These are phyloP conservation scores for Ricinus communis DNA, from an alignment of 345 rosid species.

Conservation along the genomic window DNA sequence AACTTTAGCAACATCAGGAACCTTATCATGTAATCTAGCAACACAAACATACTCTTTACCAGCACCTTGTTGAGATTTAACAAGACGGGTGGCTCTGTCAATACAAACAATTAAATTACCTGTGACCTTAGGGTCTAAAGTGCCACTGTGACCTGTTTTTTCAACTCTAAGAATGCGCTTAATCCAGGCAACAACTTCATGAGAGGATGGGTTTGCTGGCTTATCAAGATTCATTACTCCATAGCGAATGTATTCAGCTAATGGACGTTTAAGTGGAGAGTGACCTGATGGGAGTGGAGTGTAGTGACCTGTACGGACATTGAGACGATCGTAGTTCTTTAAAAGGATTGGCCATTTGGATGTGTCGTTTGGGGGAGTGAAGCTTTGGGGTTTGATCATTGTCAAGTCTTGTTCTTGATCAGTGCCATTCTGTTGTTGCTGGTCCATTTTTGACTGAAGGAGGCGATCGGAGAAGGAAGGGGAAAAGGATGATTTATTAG, in stretches of 20 bases:
- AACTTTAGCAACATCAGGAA: slow-evolving; percentile 78
- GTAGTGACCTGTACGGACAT: slow-evolving; percentile 95
- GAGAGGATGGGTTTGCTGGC: slow-evolving; percentile 94
- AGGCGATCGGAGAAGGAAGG: slow-evolving; percentile 15
- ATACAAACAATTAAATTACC: slow-evolving; percentile 92
- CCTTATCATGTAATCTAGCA: slow-evolving; percentile 85
- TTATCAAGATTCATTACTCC: slow-evolving; percentile 88
- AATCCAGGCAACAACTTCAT: slow-evolving; percentile 98
- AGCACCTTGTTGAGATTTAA: slow-evolving; percentile 95
- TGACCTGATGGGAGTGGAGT: slow-evolving; percentile 79
- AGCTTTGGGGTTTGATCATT: slow-evolving; percentile 81
- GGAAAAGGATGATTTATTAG: slow-evolving; percentile 8
- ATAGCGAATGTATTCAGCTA: slow-evolving; percentile 75
- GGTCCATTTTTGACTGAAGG: too few relatives aligned
- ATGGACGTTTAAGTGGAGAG: slow-evolving; percentile 92
- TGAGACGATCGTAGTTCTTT: slow-evolving; percentile 90
- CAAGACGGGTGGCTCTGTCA: slow-evolving; percentile 91
- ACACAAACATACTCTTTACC: slow-evolving; percentile 96
- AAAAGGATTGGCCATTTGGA: slow-evolving; percentile 91
- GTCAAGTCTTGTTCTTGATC: too few relatives aligned
- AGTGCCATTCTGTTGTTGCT: too few relatives aligned
- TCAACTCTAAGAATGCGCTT: slow-evolving; percentile 89
- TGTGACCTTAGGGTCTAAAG: slow-evolving; percentile 92
- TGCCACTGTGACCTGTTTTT: slow-evolving; percentile 94
- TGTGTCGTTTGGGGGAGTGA: slow-evolving; percentile 78